Conservation (phyloP, 257 asterid genomes). For the Solanum dulcamara region DNA sequence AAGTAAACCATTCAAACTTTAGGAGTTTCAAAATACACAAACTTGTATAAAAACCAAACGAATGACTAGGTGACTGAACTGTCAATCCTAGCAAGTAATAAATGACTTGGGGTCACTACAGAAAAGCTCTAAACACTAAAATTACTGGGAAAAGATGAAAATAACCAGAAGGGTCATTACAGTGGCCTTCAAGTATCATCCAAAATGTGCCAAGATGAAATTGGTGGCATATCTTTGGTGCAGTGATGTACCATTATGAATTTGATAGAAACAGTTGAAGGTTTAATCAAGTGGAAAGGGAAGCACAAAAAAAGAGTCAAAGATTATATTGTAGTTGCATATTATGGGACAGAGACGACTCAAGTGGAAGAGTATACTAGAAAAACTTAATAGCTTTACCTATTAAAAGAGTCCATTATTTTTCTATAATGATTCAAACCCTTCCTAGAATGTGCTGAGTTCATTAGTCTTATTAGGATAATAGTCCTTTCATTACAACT, state of each 20-base stretch:
- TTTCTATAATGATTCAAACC: background rate
- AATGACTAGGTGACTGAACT: too few relatives aligned
- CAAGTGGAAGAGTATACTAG: background rate
- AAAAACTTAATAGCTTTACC: background rate
- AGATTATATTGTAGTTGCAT: background rate
- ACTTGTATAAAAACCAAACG: too few relatives aligned
- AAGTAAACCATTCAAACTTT: too few relatives aligned
- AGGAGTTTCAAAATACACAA: too few relatives aligned
- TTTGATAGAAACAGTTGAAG: background rate
- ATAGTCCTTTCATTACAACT: background rate
- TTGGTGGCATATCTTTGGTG: background rate
- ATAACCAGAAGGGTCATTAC: too few relatives aligned
- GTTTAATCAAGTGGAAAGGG: background rate
- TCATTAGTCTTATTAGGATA: background rate
- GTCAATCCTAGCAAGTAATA: too few relatives aligned
- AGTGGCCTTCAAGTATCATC: background rate
- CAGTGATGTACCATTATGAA: background rate
- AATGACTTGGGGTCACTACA: too few relatives aligned
- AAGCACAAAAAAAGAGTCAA: background rate
- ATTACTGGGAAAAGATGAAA: too few relatives aligned
- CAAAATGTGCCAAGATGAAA: background rate
- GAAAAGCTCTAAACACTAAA: too few relatives aligned
- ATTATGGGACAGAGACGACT: background rate
- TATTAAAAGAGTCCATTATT: background rate
- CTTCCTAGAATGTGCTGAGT: background rate